phyloP scores from a whole-genome alignment of 345 rosid genomes.

The Conringia planisiliqua region DNA sequence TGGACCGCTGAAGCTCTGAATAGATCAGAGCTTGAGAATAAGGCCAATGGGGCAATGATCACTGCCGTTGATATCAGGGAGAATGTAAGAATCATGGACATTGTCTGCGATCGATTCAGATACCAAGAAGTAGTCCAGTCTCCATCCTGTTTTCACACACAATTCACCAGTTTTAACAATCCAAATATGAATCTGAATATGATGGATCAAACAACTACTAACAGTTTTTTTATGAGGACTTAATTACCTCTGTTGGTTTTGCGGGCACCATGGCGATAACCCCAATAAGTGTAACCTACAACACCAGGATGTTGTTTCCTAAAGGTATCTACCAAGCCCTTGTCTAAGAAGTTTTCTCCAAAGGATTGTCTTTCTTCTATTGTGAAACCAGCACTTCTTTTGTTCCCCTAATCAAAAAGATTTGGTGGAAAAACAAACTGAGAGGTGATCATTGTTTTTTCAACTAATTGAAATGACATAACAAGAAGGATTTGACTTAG shows the following conservation, averaged over 20 bases:
- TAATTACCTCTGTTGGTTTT: conserved; percentile 72
- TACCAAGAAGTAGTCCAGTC: conserved; percentile 92
- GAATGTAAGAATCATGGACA: conserved; percentile 83
- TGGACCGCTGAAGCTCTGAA: neutral
- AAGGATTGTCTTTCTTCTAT: conserved; percentile 83
- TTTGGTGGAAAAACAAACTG: neutral
- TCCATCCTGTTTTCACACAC: conserved; percentile 68
- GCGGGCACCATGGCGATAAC: conserved; percentile 75
- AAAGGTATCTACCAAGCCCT: conserved; percentile 87
- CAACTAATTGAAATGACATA: neutral
- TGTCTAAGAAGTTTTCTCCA: conserved; percentile 64
- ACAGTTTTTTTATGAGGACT: neutral
- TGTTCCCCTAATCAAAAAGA: conserved; percentile 60
- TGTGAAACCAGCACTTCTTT: conserved; percentile 91
- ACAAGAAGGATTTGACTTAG: conserved; percentile 8
- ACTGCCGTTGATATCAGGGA: conserved; percentile 82
- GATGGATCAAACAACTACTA: neutral
- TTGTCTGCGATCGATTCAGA: conserved; percentile 71
- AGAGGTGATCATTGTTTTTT: conserved; percentile 1
- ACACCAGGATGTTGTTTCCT: conserved; percentile 79
- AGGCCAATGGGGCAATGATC: conserved; percentile 94
- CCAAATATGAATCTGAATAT: neutral
- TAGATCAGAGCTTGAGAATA: conserved; percentile 51
- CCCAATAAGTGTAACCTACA: conserved; percentile 95
- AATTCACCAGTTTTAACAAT: conserved; percentile 6